A percentile compares a stretch with the other conserved stretches of the same genome.
Conservation (phyloP, 2,329 filamentous ascomycete genomes). For the Emergomyces pasteurianus region DNA sequence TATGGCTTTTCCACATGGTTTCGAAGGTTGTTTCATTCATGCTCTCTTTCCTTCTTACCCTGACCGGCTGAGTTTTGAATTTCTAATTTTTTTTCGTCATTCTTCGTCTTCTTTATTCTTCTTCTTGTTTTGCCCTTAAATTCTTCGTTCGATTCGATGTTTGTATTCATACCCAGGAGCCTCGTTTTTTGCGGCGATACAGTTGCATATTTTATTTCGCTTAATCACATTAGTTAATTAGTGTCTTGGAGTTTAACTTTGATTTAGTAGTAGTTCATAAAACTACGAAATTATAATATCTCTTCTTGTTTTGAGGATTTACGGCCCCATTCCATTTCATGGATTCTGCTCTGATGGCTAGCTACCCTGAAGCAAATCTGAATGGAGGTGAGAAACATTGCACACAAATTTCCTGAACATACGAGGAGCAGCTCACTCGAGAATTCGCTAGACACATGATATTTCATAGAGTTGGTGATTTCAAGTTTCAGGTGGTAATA, state of each 20-base stretch:
- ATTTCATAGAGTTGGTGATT: too few relatives aligned
- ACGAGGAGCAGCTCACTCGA: too few relatives aligned
- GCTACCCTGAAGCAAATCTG: too few relatives aligned
- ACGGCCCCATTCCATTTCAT: too few relatives aligned
- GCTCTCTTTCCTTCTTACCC: neutral
- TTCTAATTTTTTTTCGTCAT: neutral
- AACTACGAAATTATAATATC: too few relatives aligned
- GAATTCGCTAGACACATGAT: too few relatives aligned
- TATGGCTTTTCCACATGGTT: neutral
- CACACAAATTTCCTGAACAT: neutral
- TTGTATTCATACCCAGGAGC: neutral
- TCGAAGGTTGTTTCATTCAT: neutral
- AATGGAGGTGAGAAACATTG: too few relatives aligned
- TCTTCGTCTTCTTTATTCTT: neutral
- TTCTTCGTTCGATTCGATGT: neutral
- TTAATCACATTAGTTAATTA: neutral
- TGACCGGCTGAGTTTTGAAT: neutral
- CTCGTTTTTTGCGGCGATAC: neutral
- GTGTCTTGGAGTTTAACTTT: neutral
- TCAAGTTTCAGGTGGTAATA: too few relatives aligned
- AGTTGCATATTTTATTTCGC: neutral
- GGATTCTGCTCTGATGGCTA: too few relatives aligned
- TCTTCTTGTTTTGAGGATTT: too few relatives aligned
- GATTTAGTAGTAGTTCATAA: neutral
- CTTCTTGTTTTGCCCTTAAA: neutral